Evolutionary conservation across 2,329 filamentous ascomycete species (phyloP).

Genomic region (Tetracladium maxilliforme): DNA sequence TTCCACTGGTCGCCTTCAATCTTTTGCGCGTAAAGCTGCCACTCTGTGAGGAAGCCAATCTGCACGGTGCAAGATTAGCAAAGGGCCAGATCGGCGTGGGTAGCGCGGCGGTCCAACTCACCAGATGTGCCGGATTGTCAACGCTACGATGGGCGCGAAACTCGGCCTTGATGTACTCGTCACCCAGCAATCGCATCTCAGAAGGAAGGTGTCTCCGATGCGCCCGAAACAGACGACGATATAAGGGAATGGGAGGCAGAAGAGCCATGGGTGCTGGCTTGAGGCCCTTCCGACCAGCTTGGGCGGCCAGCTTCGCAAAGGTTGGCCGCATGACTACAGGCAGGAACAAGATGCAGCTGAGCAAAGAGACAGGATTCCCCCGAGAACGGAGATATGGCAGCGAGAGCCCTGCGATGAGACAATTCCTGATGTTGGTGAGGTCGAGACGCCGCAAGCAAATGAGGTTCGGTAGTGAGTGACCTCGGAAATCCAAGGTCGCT

Average conservation of each 20-base stretch:
- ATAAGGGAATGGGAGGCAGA: conserved; percentile 53
- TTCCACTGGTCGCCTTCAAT: conserved; percentile 79
- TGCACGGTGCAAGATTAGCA: conserved; percentile 17
- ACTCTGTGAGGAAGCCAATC: conserved; percentile 93
- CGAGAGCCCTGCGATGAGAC: too few relatives aligned
- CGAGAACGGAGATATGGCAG: too few relatives aligned
- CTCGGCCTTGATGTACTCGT: conserved; percentile 86
- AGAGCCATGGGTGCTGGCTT: conserved; percentile 12
- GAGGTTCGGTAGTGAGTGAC: too few relatives aligned
- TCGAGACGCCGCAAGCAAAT: too few relatives aligned
- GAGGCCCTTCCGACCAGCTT: conserved; percentile 8
- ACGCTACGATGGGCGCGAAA: conserved; percentile 72
- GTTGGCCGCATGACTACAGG: too few relatives aligned
- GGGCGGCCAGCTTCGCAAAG: too few relatives aligned
- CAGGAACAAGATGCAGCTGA: too few relatives aligned
- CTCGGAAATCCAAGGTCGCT: too few relatives aligned
- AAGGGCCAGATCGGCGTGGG: background rate
- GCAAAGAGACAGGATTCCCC: too few relatives aligned
- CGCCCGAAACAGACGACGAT: conserved; percentile 72
- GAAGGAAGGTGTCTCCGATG: conserved; percentile 65
- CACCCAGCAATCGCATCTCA: conserved; percentile 71
- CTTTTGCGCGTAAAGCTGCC: conserved; percentile 89
- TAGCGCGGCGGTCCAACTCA: conserved; percentile 28
- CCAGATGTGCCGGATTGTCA: conserved; percentile 86
- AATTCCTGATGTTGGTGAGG: too few relatives aligned